phyloP scores from a whole-genome alignment of 108 stramenopile species.

The Hondaea fermentalgiana region DNA sequence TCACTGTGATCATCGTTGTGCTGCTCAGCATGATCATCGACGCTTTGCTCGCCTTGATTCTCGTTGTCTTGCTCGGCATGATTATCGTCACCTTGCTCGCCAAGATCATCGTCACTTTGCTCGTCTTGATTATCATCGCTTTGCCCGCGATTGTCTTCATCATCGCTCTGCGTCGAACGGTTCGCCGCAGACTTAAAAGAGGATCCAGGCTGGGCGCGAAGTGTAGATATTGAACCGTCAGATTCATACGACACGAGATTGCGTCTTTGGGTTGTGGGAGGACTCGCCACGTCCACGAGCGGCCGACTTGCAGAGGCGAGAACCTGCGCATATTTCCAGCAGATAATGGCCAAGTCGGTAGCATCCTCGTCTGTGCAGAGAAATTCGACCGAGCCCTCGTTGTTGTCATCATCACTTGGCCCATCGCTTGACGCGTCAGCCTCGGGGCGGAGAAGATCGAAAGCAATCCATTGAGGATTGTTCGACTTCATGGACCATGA shows the following conservation, averaged over 20 bases:
- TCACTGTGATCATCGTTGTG: not conserved
- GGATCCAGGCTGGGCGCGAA: not conserved
- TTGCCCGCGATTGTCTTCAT: not conserved
- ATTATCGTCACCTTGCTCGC: not conserved
- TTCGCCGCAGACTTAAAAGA: not conserved
- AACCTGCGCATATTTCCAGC: not conserved
- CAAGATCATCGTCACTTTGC: not conserved
- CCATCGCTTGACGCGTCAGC: not conserved
- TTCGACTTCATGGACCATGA: not conserved
- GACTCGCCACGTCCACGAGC: not conserved
- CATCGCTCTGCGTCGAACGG: not conserved
- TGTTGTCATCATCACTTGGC: not conserved
- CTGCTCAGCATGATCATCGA: not conserved
- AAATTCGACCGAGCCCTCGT: not conserved
- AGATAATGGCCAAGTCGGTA: not conserved
- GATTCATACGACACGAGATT: not conserved
- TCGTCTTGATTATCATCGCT: not conserved
- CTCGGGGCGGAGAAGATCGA: not conserved
- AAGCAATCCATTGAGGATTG: not conserved
- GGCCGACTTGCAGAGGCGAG: not conserved
- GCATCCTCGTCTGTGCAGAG: not conserved
- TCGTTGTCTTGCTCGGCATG: not conserved
- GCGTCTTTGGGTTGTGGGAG: not conserved
- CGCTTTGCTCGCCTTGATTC: not conserved
- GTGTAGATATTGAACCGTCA: not conserved